Evolutionary conservation across 306 rosid genomes (phyloP).

Genomic region (Comarum palustre): DNA sequence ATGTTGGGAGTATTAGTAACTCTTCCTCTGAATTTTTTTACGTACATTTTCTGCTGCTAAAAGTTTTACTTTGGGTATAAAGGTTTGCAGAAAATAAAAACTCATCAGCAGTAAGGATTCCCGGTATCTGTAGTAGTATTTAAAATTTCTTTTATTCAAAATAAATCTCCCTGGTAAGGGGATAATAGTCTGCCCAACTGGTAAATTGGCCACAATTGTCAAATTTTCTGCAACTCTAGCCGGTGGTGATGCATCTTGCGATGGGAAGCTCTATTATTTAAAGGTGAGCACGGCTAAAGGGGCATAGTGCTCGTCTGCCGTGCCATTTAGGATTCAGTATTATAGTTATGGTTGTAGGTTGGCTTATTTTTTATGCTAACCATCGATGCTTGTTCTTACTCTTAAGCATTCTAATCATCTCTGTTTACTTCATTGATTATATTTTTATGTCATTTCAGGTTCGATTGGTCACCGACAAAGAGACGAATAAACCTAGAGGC

Average conservation of each 20-base stretch:
- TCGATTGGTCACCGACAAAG: conserved; percentile 68
- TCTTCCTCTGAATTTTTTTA: conserved; percentile 56
- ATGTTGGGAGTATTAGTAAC: conserved; percentile 72
- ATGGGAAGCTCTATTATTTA: conserved; percentile 77
- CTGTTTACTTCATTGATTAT: conserved; percentile 22
- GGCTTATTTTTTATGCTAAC: conserved; percentile 18
- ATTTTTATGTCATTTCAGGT: conserved; percentile 48
- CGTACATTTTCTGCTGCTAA: conserved; percentile 65
- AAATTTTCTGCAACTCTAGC: conserved; percentile 88
- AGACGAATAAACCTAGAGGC: conserved; percentile 82
- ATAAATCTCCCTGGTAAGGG: conserved; percentile 95
- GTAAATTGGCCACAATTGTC: conserved; percentile 86
- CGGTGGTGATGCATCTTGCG: conserved; percentile 96
- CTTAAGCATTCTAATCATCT: conserved; percentile 13
- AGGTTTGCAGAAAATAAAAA: conserved; percentile 49
- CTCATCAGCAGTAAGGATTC: conserved; percentile 60
- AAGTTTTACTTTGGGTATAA: conserved; percentile 55
- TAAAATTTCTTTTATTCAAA: conserved; percentile 43
- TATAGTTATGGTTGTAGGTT: conserved; percentile 22
- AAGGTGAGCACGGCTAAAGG: conserved; percentile 99
- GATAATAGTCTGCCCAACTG: conserved; percentile 66
- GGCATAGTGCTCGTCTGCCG: conserved; percentile 99
- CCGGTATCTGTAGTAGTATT: conserved; percentile 65
- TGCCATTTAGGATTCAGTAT: conserved; percentile 81
- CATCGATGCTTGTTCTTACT: neutral